Evolutionary conservation across 768 basidiomycete species (phyloP), one percentile per base, ranked within the genome.

Genomic region (Pleurotus salmoneostramineus): DNA sequence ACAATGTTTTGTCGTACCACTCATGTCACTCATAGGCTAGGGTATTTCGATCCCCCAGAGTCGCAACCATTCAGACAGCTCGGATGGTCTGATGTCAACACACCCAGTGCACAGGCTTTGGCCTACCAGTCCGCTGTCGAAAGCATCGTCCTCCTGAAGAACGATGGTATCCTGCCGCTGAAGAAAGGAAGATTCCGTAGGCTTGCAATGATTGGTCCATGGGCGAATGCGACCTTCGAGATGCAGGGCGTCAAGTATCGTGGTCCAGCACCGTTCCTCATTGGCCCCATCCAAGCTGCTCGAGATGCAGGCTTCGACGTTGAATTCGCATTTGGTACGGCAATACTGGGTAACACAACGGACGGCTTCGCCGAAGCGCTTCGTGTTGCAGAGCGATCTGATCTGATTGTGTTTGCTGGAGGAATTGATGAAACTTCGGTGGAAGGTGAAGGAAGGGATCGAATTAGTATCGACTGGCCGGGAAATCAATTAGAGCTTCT

Each of bases 141-240:
- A 64, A 80, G 83, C n/a, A 75, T 84, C 3, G 82, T 83, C 14
- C 71, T 88, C 3, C 71, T 88, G 14, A 87, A 88, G 73, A 89
- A 87, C 63, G 82, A 85, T 57, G 80, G 78, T 11, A 77, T 75
- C 4, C 71, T 89, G 2, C 87, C 86, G 2, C 70, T 88, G 42
- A 71, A 74, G n/a, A 63, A 65, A 15, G 14, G 15, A 0, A 71
- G 68, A 0, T 68, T 78, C 57, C 80, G 76, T 56, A 79, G 72
- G 6, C 65, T 89, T n/a, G 85, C 83, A 4, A 64, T 88, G 44
- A 75, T 88, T 56, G 86, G 87, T 0, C 83, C 83, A 2, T 83
- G 76, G 75, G 79, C 77, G 5, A 81, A 81, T 61, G 82, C 82
- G 3, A 84, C 83, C 0, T 74, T 64, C 5, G 72, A 77, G 58